These are phyloP conservation scores for Mortierella antarctica DNA, from an alignment of 192 early-diverging fungal genomes.

Conservation along the genomic window DNA sequence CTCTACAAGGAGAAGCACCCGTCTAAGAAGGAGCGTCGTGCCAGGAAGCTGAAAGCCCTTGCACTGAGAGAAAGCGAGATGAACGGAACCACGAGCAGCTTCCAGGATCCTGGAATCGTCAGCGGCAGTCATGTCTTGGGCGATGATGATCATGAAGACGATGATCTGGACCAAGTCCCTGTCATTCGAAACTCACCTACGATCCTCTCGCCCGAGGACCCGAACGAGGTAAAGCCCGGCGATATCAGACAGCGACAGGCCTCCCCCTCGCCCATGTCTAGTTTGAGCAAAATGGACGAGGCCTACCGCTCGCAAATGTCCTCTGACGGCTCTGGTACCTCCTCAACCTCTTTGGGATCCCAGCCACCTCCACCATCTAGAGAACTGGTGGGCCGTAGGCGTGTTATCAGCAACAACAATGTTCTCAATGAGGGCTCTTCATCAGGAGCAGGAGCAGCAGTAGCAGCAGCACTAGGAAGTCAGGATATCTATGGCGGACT, in stretches of 20 bases:
- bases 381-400: conserved; percentile 36
- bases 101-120: conserved; percentile 17
- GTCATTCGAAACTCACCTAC: conserved; percentile 48
- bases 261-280: conserved; percentile 37
- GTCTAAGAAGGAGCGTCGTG: conserved; percentile 50
- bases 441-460: neutral
- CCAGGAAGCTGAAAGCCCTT: conserved; percentile 40
- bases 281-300: conserved; percentile 35
- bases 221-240: conserved; percentile 28
- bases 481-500: conserved; percentile 12
- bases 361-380: conserved; percentile 12
- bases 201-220: conserved; percentile 41
- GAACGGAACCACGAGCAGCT: conserved; percentile 29
- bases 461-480: neutral
- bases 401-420: conserved; percentile 29
- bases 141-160: conserved; percentile 39
- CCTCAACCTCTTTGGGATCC: neutral
- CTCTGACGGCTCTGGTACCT: conserved; percentile 9
- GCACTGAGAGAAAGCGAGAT: conserved; percentile 21
- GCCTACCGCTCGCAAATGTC: conserved; percentile 16
- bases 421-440: neutral
- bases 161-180: conserved; percentile 37
- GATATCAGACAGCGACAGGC: conserved; percentile 49
- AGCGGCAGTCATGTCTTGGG: conserved; percentile 31
- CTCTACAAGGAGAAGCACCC: conserved; percentile 55